Evolutionary conservation across 2,329 filamentous ascomycete species (phyloP).

Genomic region (Aspergillus intermedius): DNA sequence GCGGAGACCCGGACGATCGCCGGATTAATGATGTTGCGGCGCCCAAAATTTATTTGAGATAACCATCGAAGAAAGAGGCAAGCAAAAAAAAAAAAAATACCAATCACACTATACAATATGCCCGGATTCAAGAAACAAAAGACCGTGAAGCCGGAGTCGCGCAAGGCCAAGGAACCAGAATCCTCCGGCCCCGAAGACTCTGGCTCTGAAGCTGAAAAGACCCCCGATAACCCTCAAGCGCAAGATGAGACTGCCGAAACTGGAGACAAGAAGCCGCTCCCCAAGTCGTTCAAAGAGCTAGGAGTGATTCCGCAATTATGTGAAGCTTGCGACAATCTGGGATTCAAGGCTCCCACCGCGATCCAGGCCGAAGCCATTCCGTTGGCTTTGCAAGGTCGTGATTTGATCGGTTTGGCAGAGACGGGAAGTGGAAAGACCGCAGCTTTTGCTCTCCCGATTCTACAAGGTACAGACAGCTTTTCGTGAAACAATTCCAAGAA

Average conservation of each 20-base stretch:
- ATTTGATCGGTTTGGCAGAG: slow-evolving; percentile 89
- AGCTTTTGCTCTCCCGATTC: slow-evolving; percentile 85
- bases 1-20: slow-evolving; percentile 18
- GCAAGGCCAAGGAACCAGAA: slow-evolving; percentile 17
- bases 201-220: slow-evolving; percentile 6
- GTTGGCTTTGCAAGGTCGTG: slow-evolving; percentile 67
- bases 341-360: slow-evolving; percentile 79
- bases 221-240: slow-evolving; percentile 2
- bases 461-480: slow-evolving; percentile 50
- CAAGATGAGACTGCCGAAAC: slow-evolving; percentile 1
- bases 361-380: slow-evolving; percentile 87
- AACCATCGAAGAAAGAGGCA: not conserved
- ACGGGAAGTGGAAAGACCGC: slow-evolving; percentile 95
- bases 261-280: slow-evolving; percentile 6
- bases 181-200: slow-evolving; percentile 14
- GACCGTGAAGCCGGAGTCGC: slow-evolving; percentile 22
- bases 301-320: slow-evolving; percentile 81
- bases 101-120: slow-evolving; percentile 24
- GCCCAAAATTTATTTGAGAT: slow-evolving; percentile 24
- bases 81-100: not conserved
- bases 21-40: slow-evolving; percentile 35
- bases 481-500: not conserved
- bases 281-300: slow-evolving; percentile 48
- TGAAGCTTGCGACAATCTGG: slow-evolving; percentile 75
- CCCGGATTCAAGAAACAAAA: slow-evolving; percentile 37